A percentile compares a stretch with the other conserved stretches of the same genome.
These are phyloP conservation scores for Fagopyrum homotropicum DNA, from an alignment of 148 eudicot species.

Conservation along the genomic window DNA sequence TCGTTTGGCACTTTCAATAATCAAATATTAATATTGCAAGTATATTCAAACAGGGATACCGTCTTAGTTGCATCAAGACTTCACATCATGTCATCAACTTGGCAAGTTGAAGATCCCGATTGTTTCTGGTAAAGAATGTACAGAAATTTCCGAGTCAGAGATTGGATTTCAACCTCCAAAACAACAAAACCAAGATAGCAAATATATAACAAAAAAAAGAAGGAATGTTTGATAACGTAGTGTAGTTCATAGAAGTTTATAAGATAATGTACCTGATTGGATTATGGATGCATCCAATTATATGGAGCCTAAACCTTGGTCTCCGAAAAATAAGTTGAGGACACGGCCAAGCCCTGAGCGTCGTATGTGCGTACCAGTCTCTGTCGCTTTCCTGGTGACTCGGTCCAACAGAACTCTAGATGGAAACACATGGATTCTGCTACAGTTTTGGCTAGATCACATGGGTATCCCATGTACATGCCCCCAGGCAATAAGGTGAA, in stretches of 20 bases:
- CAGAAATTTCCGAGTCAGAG: not conserved
- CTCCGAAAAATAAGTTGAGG: conserved; percentile 76
- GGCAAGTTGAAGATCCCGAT: not conserved
- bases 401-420: conserved; percentile 89
- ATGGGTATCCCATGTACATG: conserved; percentile 94
- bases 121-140: not conserved
- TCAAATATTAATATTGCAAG: not conserved
- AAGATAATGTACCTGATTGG: not conserved
- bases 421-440: conserved; percentile 76
- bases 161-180: not conserved
- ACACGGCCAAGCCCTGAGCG: conserved; percentile 77
- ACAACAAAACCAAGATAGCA: not conserved
- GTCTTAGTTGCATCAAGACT: not conserved
- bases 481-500: conserved; percentile 75
- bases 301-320: conserved; percentile 25
- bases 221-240: not conserved
- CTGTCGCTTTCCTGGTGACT: conserved; percentile 82
- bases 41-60: not conserved
- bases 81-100: not conserved
- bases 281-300: not conserved
- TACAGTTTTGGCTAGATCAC: conserved; percentile 51
- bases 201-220: not conserved
- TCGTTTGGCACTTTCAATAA: too few relatives aligned
- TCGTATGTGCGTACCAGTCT: conserved; percentile 88
- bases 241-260: not conserved